Conservation (phyloP, 495 filamentous ascomycete genomes). For the Mycothermus thermophilus region DNA sequence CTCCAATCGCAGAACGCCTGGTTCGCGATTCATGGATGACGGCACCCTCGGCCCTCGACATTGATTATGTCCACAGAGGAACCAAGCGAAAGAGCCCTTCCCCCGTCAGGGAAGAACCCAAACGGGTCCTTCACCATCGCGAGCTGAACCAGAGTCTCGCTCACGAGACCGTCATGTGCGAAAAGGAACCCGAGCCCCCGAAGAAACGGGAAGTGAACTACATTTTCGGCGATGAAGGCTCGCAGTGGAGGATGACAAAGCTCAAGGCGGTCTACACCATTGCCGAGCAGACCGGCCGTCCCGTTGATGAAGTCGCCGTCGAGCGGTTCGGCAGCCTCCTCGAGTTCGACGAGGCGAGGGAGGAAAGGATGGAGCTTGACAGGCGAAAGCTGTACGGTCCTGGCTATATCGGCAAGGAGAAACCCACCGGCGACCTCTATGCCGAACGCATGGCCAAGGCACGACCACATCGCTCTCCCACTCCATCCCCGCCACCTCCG, state of each 20-base stretch:
- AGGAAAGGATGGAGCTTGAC: conserved; percentile 89
- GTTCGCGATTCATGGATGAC: conserved; percentile 88
- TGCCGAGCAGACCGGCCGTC: conserved; percentile 54
- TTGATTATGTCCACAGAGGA: conserved; percentile 71
- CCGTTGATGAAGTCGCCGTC: conserved; percentile 66
- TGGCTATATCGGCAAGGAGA: conserved; percentile 75
- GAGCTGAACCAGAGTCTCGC: conserved; percentile 61
- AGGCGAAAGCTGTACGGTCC: conserved; percentile 71
- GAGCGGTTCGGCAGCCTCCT: conserved; percentile 70
- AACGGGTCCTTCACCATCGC: conserved; percentile 63
- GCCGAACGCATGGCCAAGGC: conserved; percentile 42
- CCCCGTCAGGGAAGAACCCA: conserved; percentile 49
- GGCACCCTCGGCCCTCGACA: conserved; percentile 60
- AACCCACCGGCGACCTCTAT: conserved; percentile 77
- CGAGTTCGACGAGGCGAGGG: conserved; percentile 83
- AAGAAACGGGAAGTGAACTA: conserved; percentile 55
- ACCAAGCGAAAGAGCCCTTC: conserved; percentile 33
- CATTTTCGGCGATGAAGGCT: conserved; percentile 78
- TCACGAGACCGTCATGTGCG: conserved; percentile 29
- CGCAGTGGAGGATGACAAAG: conserved; percentile 91
- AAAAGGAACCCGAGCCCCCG: background rate
- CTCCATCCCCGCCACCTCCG: conserved; percentile 10
- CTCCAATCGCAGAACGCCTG: conserved; percentile 15
- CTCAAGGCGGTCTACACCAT: conserved; percentile 73
- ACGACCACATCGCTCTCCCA: conserved; percentile 2